These are phyloP conservation scores for Salvia splendens DNA, from an alignment of 257 asterid species.

Conservation along the genomic window DNA sequence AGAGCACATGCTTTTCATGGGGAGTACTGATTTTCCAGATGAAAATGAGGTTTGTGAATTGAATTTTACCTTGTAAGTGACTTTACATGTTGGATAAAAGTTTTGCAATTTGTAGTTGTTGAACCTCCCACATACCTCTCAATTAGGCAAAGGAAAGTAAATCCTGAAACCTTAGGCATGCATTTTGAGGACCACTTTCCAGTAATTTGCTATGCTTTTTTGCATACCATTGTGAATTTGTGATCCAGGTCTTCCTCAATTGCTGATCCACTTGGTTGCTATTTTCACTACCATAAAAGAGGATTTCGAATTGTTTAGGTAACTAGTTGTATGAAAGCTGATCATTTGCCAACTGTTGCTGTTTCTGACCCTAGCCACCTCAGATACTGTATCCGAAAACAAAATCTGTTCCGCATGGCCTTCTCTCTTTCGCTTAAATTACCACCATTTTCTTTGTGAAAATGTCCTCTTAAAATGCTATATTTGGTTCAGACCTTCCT, in stretches of 20 bases:
- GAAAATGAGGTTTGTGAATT: slow-evolving; percentile 84
- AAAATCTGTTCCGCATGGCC: slow-evolving; percentile 1
- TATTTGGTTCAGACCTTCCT: neutral
- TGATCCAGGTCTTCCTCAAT: neutral
- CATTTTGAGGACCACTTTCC: slow-evolving; percentile 22
- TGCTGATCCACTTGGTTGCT: slow-evolving; percentile 14
- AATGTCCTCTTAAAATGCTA: neutral
- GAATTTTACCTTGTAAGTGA: slow-evolving; percentile 11
- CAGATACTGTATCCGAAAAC: neutral
- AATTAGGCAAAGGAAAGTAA: slow-evolving; percentile 15
- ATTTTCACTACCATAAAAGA: neutral
- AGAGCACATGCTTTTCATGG: slow-evolving; percentile 99
- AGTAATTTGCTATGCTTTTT: slow-evolving; percentile 17
- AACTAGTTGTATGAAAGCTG: slow-evolving; percentile 4
- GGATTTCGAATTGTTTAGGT: neutral
- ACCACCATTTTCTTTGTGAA: neutral
- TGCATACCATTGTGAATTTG: neutral
- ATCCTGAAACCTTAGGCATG: neutral
- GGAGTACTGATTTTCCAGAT: slow-evolving; percentile 91
- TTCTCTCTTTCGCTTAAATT: neutral
- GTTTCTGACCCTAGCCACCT: slow-evolving; percentile 2
- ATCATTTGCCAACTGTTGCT: neutral
- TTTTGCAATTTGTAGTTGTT: slow-evolving; percentile 21
- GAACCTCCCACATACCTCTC: slow-evolving; percentile 10
- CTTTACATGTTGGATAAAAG: slow-evolving; percentile 14